Base-by-base conservation (phyloP, 352 stramenopile genomes). In the Phytophthora idaei region DNA sequence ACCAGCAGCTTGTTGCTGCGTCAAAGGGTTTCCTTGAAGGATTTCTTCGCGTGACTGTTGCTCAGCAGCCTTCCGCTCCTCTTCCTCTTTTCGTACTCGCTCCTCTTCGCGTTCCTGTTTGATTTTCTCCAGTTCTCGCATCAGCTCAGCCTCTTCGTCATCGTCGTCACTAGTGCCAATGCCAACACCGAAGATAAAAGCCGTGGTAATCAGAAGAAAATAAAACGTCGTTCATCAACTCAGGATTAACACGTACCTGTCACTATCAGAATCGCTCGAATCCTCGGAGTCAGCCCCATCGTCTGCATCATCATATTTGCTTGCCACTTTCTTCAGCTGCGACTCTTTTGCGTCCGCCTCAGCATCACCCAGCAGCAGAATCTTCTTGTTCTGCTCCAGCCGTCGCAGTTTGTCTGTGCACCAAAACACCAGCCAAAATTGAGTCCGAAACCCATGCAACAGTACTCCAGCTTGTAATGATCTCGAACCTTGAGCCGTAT, bases 91-190 rank as follows among this genome's bases (percentile, higher is more conserved):
- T 29, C 89, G 94, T 31, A 91, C 65, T 21, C 96, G 86, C 52
- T 95, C 93, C 34, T 97, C 92, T 71, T 99, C 95, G 12, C 97
- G 90, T 73, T 99, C 98, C 42, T 92, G 85, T 61, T 97, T 95
- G 67, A 99, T 99, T 80, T 99, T 99, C 57, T 98, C 98, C 25
- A 99, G 74, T 76, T 99, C 98, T 3, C 91, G 87, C 81, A 98
- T 97, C 39, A 99, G 76, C 37, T 97, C 96, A 5, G 90, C 96
- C 75, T 99, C 97, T 74, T 99, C 98, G 64, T 99, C 98, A 49
- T 99, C 96, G 57, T 98, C 92, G 42, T 93, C 86, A 69, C 81
- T 87, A 37, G 36, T 67, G 17, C 2, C 34, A 42, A 57, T 9
- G 15, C 49, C 3, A 32, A 45, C 2, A 61, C 21, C 21, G 21